Evolutionary conservation across 306 rosid genomes (phyloP).

Genomic region (Pterocarpus santalinus): DNA sequence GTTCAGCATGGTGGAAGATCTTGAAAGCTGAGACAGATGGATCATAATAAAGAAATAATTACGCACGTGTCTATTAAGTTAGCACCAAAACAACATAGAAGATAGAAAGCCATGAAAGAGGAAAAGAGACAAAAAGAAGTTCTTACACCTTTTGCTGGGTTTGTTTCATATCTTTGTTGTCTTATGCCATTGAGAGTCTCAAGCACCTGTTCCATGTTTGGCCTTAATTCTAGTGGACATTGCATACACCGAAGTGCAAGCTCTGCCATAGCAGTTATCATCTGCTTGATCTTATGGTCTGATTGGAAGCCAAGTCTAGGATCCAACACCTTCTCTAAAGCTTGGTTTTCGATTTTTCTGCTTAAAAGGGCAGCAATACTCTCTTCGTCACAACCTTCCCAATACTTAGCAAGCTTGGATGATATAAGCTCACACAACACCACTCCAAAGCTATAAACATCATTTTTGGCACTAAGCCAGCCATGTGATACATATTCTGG

Average conservation of each 20-base stretch:
- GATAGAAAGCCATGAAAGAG: not conserved
- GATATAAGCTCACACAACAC: not conserved
- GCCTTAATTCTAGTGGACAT: no score
- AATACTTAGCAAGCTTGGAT: not conserved
- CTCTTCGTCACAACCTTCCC: not conserved
- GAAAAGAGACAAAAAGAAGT: not conserved
- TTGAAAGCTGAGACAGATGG: slow-evolving; percentile 30
- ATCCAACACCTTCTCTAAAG: slow-evolving; percentile 26
- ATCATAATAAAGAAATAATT: not conserved
- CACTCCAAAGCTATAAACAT: no score
- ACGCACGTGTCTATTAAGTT: not conserved
- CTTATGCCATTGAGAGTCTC: not conserved
- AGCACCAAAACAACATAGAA: not conserved
- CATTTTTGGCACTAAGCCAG: not conserved
- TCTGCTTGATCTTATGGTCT: not conserved
- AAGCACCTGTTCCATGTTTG: no score
- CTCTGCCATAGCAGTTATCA: no score
- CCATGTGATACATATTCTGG: slow-evolving; percentile 31
- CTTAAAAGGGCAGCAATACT: not conserved
- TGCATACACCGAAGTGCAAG: no score
- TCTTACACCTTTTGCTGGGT: slow-evolving; percentile 46
- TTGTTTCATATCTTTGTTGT: slow-evolving; percentile 3
- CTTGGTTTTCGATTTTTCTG: slow-evolving; percentile 12
- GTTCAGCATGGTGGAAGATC: slow-evolving; percentile 34
- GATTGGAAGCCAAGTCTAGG: slow-evolving; percentile 36